Base-by-base conservation (phyloP, 768 basidiomycete genomes). In the Auriscalpium microsporum region DNA sequence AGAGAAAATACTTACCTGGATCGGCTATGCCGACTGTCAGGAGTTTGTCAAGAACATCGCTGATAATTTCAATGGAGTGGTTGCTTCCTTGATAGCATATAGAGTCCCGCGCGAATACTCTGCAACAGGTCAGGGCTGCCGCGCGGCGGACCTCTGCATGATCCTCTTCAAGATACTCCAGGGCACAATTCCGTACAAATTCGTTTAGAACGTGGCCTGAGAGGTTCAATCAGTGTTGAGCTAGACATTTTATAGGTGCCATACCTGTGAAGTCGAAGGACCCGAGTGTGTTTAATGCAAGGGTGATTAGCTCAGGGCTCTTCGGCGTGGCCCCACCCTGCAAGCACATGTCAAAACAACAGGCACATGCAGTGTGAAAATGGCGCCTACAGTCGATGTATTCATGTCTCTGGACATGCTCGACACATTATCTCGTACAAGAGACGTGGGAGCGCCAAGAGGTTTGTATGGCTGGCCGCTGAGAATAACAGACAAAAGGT, bases 31-130 rank as follows among this genome's bases (percentile, higher is more conserved):
- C 95, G 35, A 97, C 91, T 2, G 91, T 94, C 54, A 98, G 71
- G 11, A 99, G 77, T 69, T 97, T 98, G 68, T 96, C 94, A 44
- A 98, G 78, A n/a, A 98, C 94, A 60, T 98, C 95, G 68, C 91
- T 92, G 65, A 99, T 94, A 56, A 98, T 86, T 65, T 97, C 92
- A 53, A 96, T 95, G 8, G 94, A 89, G 69, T 97, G 90, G 62
- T 86, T 93, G 73, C 92, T 95, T 10, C 93, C 87, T 71, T 97
- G 94, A 62, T 90, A 91, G 67, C 91, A 94, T 50, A 98, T 96
- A 0, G 94, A 94, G 71, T 99, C 96, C 55, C 86, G 84, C 56
- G 94, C 84, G 65, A 98, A 95, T 13, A 98, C 78, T 47, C 81
- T 81, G 63, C 94, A 96, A 66, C 94, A 97, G 1, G 94, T 94